Base-by-base conservation (phyloP, 768 basidiomycete species). In the Trametes villosa region DNA sequence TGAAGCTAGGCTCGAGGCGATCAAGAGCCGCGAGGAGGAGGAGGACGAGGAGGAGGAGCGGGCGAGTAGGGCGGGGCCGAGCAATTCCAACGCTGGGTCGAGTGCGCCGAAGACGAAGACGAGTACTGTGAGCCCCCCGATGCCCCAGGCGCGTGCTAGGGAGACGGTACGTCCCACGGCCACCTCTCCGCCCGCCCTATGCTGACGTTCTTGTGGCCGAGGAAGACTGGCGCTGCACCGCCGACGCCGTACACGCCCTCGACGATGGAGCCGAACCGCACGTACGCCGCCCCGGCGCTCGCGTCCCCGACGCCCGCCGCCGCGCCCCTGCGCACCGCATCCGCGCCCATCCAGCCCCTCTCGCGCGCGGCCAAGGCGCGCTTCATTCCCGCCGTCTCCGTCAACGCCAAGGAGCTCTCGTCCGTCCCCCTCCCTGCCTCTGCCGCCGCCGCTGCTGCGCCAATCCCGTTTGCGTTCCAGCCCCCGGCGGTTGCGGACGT, bases 11-110 rank as follows among this genome's bases (percentile, higher is more conserved):
- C 73, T 92, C 42, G 91, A 93, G 24, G 91, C 90, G 0, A 83
- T 93, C 58, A 85, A 81, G 65, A 79, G 85, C 1, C 79, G 86
- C 44, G 88, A 91, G 54, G 91, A 93, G 54, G 92, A 92, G 68
- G 91, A 92, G 61, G 89, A 90, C 30, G 90, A 92, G 69, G 91
- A 91, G 58, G 88, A 91, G 62, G 88, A 90, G 63, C 76, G 81
- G 46, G 87, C 89, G 68, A 46, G 60, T 67, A 63, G 60, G 67
- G 54, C 65, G 53, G 57, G 67, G 59, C 53, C 63, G n/a, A n/a
- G n/a, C 66, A 41, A 40, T 9, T 50, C 31, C 26, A 69, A 62
- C 38, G 44, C 62, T 38, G 40, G 65, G 20, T 62, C 70, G 33
- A 11, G 64, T 24, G 30, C 62, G 11, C 24, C 66, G 12, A 45